phyloP scores from a whole-genome alignment of 2,329 filamentous ascomycete species.

The Ophiostoma sp. region DNA sequence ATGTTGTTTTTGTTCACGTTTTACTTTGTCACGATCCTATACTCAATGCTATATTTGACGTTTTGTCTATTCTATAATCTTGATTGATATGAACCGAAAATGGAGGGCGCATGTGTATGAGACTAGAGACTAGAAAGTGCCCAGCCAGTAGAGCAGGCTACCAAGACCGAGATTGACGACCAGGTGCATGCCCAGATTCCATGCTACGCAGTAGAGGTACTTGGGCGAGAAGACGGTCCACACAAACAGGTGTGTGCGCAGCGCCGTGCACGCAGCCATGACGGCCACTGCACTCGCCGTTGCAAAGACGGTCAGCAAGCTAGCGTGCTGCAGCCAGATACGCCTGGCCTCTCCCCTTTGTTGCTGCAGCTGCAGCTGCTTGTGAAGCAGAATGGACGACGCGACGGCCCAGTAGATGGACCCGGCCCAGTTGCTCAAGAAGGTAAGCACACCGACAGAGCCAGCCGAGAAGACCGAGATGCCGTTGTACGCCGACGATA shows the following conservation, averaged over 20 bases:
- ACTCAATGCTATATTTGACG: background rate
- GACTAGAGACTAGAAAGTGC: constrained; percentile 25
- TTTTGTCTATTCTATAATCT: background rate
- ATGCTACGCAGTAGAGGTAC: constrained; percentile 86
- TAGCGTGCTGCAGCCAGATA: constrained; percentile 45
- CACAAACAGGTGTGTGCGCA: constrained; percentile 89
- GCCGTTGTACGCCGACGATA: constrained; percentile 94
- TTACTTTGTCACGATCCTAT: background rate
- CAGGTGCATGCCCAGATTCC: constrained; percentile 78
- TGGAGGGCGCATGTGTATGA: background rate
- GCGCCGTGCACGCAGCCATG: constrained; percentile 78
- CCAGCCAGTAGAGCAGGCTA: constrained; percentile 52
- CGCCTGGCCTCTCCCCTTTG: background rate
- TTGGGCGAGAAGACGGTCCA: constrained; percentile 99
- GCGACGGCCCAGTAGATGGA: constrained; percentile 79
- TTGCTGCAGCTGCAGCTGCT: background rate
- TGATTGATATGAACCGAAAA: background rate
- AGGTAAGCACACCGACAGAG: constrained; percentile 78
- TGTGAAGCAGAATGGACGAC: constrained; percentile 50
- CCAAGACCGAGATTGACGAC: constrained; percentile 62
- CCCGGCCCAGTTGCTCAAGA: constrained; percentile 85
- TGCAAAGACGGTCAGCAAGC: constrained; percentile 64
- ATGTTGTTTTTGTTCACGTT: background rate
- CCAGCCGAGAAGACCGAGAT: constrained; percentile 71
- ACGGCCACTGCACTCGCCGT: constrained; percentile 62